Evolutionary conservation across 768 basidiomycete genomes (phyloP), one percentile per base, ranked within the genome.

Genomic region (Asterophora lycoperdoides): DNA sequence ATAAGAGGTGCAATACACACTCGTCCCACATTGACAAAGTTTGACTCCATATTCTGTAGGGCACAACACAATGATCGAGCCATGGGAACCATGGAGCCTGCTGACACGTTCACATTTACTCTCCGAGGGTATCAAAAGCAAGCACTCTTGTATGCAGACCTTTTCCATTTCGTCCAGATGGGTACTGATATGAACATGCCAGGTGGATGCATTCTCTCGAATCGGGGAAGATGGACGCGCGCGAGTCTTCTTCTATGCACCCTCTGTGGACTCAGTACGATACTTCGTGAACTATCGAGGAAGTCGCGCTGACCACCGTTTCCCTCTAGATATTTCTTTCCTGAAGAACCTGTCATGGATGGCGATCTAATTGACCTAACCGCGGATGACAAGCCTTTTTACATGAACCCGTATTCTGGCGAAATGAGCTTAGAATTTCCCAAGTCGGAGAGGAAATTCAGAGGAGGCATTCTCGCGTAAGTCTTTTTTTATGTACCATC

Each of bases 131-230:
- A 98, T 67, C 95, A 97, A 61, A 95, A 93, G 61, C 95, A 98
- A 66, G 95, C 93, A 0, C 70, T 97, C 39, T 72, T 71, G 84
- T 89, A 45, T 40, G 82, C 65, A 13, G 7, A 9, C 11, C 11
- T 2, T 5, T 15, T n/a, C 3, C 7, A 15, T 40, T 28, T 26
- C 15, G 14, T 26, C 23, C 5, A n/a, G 18, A 8, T 1, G 11
- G 15, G 4, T n/a, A 15, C 15, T 28, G n/a, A 41, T 23, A 34
- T 26, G 1, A 8, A 17, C 35, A 19, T 29, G 23, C 28, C 49
- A 91, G 89, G 32, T 98, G 94, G 94, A 93, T 96, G 93, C 71
- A 82, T 55, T 86, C 88, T 2, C 73, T 93, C 45, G 95, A 98
- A 68, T 79, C 76, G 2, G 89, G 88, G 3, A 74, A 81, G 15